phyloP scores from a whole-genome alignment of 805 yeast genomes.

The Hanseniaspora meyeri region DNA sequence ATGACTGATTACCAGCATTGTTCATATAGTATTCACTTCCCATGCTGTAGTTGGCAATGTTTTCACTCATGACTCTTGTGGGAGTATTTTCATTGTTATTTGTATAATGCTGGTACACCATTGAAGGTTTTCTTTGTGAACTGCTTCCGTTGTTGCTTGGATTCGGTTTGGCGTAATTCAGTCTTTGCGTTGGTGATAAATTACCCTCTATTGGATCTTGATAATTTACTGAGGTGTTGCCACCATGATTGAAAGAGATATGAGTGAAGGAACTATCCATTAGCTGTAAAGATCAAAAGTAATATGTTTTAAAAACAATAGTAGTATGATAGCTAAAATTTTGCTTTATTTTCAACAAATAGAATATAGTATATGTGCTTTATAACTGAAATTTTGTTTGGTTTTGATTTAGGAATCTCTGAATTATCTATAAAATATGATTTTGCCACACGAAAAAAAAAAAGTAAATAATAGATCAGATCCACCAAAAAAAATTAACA shows the following conservation, averaged over 20 bases:
- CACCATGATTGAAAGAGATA: slow-evolving; percentile 3
- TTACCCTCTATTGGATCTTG: slow-evolving; percentile 8
- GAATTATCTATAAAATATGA: too few species aligned
- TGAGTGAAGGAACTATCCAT: slow-evolving; percentile 10
- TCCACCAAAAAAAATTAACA: neutral
- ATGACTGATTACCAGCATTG: slow-evolving; percentile 1
- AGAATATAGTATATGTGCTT: too few species aligned
- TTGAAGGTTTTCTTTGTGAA: slow-evolving; percentile 8
- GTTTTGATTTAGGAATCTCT: neutral
- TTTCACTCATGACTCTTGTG: slow-evolving; percentile 3
- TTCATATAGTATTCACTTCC: neutral
- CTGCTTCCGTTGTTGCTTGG: neutral
- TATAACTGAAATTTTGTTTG: neutral
- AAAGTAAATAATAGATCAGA: too few species aligned
- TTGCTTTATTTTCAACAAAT: neutral
- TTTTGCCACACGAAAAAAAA: too few species aligned
- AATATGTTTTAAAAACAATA: neutral
- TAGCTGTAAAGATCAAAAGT: neutral
- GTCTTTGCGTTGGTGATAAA: slow-evolving; percentile 4
- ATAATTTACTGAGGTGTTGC: slow-evolving; percentile 2
- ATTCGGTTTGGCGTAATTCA: slow-evolving; percentile 2
- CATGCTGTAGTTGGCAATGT: neutral
- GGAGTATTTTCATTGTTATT: neutral
- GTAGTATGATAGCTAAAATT: neutral
- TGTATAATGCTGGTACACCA: slow-evolving; percentile 9